Base-by-base conservation (phyloP, 2,329 filamentous ascomycete genomes). In the Cryphonectria radicalis region DNA sequence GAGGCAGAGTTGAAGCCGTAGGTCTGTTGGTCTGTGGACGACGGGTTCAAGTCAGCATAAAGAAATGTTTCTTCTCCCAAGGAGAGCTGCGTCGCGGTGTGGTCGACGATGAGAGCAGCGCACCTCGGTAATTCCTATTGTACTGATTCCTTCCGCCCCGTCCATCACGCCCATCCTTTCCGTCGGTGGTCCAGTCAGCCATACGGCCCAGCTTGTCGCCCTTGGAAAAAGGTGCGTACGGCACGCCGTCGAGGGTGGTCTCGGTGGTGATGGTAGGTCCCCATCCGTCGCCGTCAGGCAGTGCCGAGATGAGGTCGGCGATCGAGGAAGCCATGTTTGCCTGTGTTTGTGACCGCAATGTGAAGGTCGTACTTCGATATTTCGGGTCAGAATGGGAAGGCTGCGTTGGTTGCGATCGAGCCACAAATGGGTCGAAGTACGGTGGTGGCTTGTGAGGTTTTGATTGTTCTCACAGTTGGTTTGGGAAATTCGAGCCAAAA, bases 161-260 rank as follows among this genome's bases (percentile, higher is more conserved):
- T 66, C 87, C 85, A 77, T 91, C 89, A 78, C 94, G 87, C 73
- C 88, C 85, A 76, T 96, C 93, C 84, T 98, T 98, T 81, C 93
- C 91, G 80, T 98, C 96, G 64, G 90, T 80, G 25, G 95, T 97
- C 96, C 96, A 99, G 87, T 99, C 96, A 73, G 96, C 96, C 95
- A 99, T 98, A 82, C 96, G 95, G 79, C 96, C 96, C 73, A 99
- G 88, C 88, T 98, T 98, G 87, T 99, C 96, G 81, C 94, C 94
- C 85, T 99, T 99, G 76, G 95, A 98, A 87, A 96, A 99, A 73
- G 96, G 96, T 77, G 96, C 96, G 82, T 98, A 99, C 55, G 96
- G 96, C 66, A 98, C 94, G 80, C 96, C 96, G 81, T 97, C 91
- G 78, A 98, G 89, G 74, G 93, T 97, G 75, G 93, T 97, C 81